Conservation (phyloP, 2,329 filamentous ascomycete genomes). For the Fusarium brachygibbosum region DNA sequence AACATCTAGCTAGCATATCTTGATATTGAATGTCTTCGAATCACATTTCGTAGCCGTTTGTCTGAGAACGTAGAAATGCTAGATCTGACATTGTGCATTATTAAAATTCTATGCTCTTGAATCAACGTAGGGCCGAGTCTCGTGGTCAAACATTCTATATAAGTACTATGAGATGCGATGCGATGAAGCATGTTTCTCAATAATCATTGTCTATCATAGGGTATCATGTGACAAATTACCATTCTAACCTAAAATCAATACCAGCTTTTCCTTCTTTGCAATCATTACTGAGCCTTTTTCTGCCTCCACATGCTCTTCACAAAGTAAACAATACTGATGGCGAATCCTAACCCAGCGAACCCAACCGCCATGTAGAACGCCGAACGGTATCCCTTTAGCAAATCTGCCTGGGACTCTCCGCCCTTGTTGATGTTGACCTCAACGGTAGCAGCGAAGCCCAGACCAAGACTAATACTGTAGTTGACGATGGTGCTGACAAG, state of each 20-base stretch:
- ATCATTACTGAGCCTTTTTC: conserved; percentile 1
- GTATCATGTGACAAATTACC: conserved; percentile 1
- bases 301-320: conserved; percentile 27
- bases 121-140: too few species aligned
- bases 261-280: neutral
- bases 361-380: conserved; percentile 37
- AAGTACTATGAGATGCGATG: too few species aligned
- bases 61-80: too few species aligned
- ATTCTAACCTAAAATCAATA: conserved; percentile 2
- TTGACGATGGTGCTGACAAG: conserved; percentile 76
- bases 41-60: too few species aligned
- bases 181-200: neutral
- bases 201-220: neutral
- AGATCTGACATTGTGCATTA: too few species aligned
- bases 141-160: too few species aligned
- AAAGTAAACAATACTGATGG: conserved; percentile 31
- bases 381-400: conserved; percentile 28
- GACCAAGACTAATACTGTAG: conserved; percentile 74
- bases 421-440: conserved; percentile 59
- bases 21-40: too few species aligned
- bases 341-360: conserved; percentile 26
- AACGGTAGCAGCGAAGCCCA: conserved; percentile 76
- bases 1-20: too few species aligned
- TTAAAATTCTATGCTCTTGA: too few species aligned
- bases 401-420: conserved; percentile 25